Base-by-base conservation (phyloP, 108 stramenopile genomes). In the Poteriospumella lacustris region DNA sequence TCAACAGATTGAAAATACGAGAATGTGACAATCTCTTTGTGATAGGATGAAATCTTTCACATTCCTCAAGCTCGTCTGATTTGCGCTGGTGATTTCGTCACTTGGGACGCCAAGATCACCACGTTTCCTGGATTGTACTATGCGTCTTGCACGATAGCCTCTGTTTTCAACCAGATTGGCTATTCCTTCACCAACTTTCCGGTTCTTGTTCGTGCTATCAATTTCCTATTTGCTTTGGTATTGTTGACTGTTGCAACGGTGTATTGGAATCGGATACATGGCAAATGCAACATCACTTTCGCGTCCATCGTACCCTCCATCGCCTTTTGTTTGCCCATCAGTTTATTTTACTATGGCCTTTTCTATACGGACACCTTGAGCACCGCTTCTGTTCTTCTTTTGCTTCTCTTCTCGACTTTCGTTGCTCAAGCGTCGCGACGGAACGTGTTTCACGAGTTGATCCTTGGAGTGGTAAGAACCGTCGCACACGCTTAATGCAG, bases 71-170 rank as follows among this genome's bases (percentile, higher is more conserved):
- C 70, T 12, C 28, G 5, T 33, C 29, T 5, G 9, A 33, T 33
- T 56, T 73, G 70, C 42, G 3, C 26, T 5, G 33, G 33, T 26
- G 36, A 73, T 5, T 73, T 73, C 47, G 38, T 26, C 5, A 38
- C 5, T 12, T 73, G 70, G 70, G 70, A 73, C 31, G 3, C 70
- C 28, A 73, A 73, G 41, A 73, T 73, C 36, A 73, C 70, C 28
- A 73, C 70, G 26, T 73, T 73, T 73, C 70, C 70, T 73, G 70
- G 70, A 26, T 24, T 73, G 33, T 73, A 73, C 47, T 52, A 52
- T 56, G 47, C 36, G 9, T 42, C 12, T 19, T 34, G 19, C 24
- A 36, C 24, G 28, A 36, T 68, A 19, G 19, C 19, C 39, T 68
- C 19, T 19, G 36, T 68, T 68, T 12, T 68, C 19, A 68, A 68